Conservation (phyloP, 2,329 filamentous ascomycete genomes). For the Diaporthe sp. region DNA sequence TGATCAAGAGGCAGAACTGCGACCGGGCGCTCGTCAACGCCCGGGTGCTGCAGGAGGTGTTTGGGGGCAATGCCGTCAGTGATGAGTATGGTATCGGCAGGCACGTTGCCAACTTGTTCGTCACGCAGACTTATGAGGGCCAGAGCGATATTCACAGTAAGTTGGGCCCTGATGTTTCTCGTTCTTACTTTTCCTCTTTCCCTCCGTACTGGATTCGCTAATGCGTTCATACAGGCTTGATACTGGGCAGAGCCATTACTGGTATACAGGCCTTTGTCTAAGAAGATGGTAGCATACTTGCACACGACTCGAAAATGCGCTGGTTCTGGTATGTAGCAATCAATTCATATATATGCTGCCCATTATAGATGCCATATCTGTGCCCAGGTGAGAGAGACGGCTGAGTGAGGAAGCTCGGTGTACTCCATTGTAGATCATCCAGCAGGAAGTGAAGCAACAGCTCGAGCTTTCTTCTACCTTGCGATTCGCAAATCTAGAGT, state of each 20-base stretch:
- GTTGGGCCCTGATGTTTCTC: constrained; percentile 52
- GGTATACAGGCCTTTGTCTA: constrained; percentile 85
- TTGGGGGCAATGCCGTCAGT: constrained; percentile 97
- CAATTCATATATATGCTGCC: background rate
- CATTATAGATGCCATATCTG: background rate
- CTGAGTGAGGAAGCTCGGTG: background rate
- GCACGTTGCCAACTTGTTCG: constrained; percentile 95
- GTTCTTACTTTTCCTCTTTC: constrained; percentile 9
- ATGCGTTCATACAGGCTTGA: constrained; percentile 66
- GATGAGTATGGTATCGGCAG: constrained; percentile 97
- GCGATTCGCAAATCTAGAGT: background rate
- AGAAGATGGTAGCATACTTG: constrained; percentile 31
- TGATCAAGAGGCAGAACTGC: constrained; percentile 99
- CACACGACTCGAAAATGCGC: background rate
- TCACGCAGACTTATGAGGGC: constrained; percentile 98
- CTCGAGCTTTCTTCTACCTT: background rate
- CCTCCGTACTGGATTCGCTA: constrained; percentile 43
- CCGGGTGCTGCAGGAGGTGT: constrained; percentile 89
- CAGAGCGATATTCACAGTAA: constrained; percentile 97
- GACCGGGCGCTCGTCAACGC: constrained; percentile 87
- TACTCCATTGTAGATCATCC: background rate
- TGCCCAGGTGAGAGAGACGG: background rate
- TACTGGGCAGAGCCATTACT: constrained; percentile 75
- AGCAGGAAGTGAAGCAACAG: background rate
- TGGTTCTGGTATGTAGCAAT: background rate